Evolutionary conservation across 306 rosid genomes (phyloP).

Genomic region (Canavalia ensiformis): DNA sequence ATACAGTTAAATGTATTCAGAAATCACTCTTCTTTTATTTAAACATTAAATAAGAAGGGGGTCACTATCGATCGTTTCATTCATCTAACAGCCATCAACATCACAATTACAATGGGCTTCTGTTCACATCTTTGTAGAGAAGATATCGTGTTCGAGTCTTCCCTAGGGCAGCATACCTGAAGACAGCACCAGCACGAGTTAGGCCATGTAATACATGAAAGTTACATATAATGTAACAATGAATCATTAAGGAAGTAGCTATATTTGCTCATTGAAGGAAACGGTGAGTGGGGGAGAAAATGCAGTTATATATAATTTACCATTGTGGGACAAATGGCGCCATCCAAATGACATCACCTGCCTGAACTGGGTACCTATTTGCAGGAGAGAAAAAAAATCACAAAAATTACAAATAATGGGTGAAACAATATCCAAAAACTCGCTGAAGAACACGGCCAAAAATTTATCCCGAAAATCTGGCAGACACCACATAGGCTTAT

Average conservation of each 20-base stretch:
- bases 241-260: slow-evolving; percentile 1
- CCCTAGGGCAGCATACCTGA: slow-evolving; percentile 97
- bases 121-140: slow-evolving; percentile 88
- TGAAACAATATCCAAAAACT: not conserved
- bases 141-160: slow-evolving; percentile 83
- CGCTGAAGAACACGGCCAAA: slow-evolving; percentile 2
- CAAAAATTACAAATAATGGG: slow-evolving; percentile 7
- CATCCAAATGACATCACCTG: slow-evolving; percentile 99
- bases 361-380: slow-evolving; percentile 89
- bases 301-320: slow-evolving; percentile 46
- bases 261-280: not conserved
- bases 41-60: slow-evolving; percentile 30
- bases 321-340: slow-evolving; percentile 98
- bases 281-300: not conserved
- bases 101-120: slow-evolving; percentile 67
- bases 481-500: not conserved
- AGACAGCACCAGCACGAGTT: slow-evolving; percentile 30
- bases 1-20: slow-evolving; percentile 32
- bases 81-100: slow-evolving; percentile 39
- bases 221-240: slow-evolving; percentile 22
- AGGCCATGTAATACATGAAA: slow-evolving; percentile 32
- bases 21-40: slow-evolving; percentile 31
- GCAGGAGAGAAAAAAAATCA: not conserved
- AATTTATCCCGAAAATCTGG: slow-evolving; percentile 3
- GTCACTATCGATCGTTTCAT: slow-evolving; percentile 22